These are phyloP conservation scores for Fusarium tuaranense DNA, from an alignment of 2,329 filamentous ascomycete genomes.

Conservation along the genomic window DNA sequence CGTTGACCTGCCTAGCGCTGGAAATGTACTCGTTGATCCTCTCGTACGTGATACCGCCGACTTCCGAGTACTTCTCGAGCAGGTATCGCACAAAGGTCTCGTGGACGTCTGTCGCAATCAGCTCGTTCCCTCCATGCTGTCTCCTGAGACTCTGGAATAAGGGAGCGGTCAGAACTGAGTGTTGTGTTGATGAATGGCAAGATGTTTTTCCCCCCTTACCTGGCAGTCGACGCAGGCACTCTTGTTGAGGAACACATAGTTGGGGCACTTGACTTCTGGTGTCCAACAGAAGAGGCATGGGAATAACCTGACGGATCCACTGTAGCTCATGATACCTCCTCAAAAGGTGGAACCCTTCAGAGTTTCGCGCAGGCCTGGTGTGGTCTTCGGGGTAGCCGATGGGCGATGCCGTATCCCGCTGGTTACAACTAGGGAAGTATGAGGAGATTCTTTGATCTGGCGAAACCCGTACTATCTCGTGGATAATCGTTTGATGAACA, in stretches of 20 bases:
- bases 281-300: conserved; percentile 39
- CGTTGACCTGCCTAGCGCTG: conserved; percentile 30
- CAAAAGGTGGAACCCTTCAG: conserved; percentile 5
- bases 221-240: conserved; percentile 42
- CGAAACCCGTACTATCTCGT: background rate
- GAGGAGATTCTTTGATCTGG: background rate
- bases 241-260: conserved; percentile 41
- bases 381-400: background rate
- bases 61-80: conserved; percentile 39
- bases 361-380: background rate
- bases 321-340: conserved; percentile 29
- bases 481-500: background rate
- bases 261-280: conserved; percentile 41
- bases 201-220: conserved; percentile 15
- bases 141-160: conserved; percentile 19
- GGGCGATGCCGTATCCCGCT: background rate
- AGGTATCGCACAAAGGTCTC: conserved; percentile 41
- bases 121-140: conserved; percentile 24
- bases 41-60: conserved; percentile 39
- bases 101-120: conserved; percentile 37
- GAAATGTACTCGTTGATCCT: conserved; percentile 35
- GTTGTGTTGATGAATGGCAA: background rate
- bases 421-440: background rate
- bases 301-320: conserved; percentile 33
- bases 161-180: conserved; percentile 2